Evolutionary conservation across 441 rosid genomes (phyloP), one percentile per base, ranked within the genome.

Genomic region (Populus hybrid): DNA sequence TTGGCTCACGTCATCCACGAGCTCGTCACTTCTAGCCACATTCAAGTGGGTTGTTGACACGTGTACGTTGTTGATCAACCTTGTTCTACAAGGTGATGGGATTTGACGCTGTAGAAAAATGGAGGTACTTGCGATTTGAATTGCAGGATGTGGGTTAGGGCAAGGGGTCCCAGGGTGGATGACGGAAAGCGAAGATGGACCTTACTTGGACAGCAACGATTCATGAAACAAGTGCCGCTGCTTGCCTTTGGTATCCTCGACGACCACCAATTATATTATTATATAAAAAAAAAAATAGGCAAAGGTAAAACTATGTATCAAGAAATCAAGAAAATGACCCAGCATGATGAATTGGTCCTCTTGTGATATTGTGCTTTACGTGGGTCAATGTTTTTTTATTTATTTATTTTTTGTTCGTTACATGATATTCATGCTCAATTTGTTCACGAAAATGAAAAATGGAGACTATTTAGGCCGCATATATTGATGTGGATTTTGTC

Each of bases 21-120:
- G 85, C 85, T 67, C 76, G 74, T 92, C 91, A 72, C 90, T 94
- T 71, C 96, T 81, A 46, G 88, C 86, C 83, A 89, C 94, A 28
- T 7, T 42, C 36, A 67, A 75, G 2, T 81, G 83, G 69, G 65
- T 66, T 18, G 61, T n/a, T 72, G 86, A 75, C 85, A 75, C 80
- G 86, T 85, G 86, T 23, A 30, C 72, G 7, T 50, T 12, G 64
- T n/a, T 73, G 80, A 69, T 53, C 57, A 28, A 42, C 65, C 70
- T 5, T 3, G 23, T 63, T 71, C 53, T 30, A 30, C 32, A 57
- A 10, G 28, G 35, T 11, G 42, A 35, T 23, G 61, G 11, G 23
- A 11, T 36, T 42, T 24, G 64, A 59, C 3, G 71, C 8, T 18
- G 8, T 24, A 10, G 4, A 9, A 34, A 18, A 18, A 21, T 18